A percentile compares a stretch with the other conserved stretches of the same genome.
phyloP scores from a whole-genome alignment of 345 rosid species.

The Linum trigynum region DNA sequence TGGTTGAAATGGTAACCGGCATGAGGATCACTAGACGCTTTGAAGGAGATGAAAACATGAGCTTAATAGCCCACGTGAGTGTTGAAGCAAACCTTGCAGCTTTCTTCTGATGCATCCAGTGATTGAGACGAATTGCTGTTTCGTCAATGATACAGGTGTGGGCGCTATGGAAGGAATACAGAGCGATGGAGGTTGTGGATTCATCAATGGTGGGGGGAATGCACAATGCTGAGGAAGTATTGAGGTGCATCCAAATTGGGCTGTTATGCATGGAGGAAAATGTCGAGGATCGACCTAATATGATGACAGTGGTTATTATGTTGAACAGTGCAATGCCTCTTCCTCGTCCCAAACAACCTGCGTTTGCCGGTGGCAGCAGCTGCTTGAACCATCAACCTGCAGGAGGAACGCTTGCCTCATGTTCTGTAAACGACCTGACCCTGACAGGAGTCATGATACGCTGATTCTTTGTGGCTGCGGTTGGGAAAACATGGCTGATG shows the following conservation, averaged over 20 bases:
- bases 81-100: too few species aligned
- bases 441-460: background rate
- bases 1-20: constrained; percentile 17
- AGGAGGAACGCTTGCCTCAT: too few species aligned
- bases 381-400: too few species aligned
- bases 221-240: background rate
- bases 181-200: constrained; percentile 11
- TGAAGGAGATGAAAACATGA: background rate
- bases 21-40: background rate
- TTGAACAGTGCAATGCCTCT: background rate
- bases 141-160: constrained; percentile 7
- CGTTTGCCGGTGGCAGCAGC: background rate
- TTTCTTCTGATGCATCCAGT: background rate
- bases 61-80: constrained; percentile 16
- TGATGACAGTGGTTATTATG: constrained; percentile 6
- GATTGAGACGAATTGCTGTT: background rate
- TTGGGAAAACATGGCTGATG: background rate
- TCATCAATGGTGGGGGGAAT: background rate
- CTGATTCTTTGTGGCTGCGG: background rate
- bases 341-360: constrained; percentile 8
- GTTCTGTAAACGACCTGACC: background rate
- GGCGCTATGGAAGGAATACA: constrained; percentile 9
- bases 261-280: constrained; percentile 8
- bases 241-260: constrained; percentile 14
- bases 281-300: constrained; percentile 6